A percentile compares a stretch with the other conserved stretches of the same genome.
These are phyloP conservation scores for Talaromyces wortmannii DNA, from an alignment of 495 filamentous ascomycete genomes.

Conservation along the genomic window DNA sequence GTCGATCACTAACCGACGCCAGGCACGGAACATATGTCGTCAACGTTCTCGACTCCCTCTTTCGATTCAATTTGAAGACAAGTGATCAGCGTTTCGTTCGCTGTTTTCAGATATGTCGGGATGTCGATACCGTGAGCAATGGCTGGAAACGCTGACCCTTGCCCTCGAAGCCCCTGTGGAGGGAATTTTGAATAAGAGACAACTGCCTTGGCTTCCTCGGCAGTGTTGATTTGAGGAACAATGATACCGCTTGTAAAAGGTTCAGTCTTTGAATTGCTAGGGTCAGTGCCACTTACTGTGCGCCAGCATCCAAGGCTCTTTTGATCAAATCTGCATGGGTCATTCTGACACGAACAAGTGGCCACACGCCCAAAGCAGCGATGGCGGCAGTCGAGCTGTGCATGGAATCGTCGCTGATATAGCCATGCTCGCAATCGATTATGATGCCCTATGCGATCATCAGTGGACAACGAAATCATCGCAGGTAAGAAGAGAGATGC, in stretches of 20 bases:
- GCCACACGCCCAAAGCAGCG: conserved; percentile 57
- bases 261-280: too few species aligned
- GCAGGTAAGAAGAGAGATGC: too few species aligned
- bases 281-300: conserved; percentile 4
- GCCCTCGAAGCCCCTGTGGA: conserved; percentile 18
- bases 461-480: too few species aligned
- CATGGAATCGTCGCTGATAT: conserved; percentile 61
- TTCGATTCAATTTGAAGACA: conserved; percentile 80
- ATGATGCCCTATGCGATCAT: conserved; percentile 12
- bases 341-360: conserved; percentile 52
- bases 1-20: conserved; percentile 41
- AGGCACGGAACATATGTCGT: conserved; percentile 63
- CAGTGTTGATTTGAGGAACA: conserved; percentile 58
- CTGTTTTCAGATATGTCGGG: conserved; percentile 57
- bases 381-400: conserved; percentile 75
- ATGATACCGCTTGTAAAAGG: conserved; percentile 36
- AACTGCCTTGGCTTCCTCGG: conserved; percentile 55
- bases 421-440: conserved; percentile 21
- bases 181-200: conserved; percentile 44
- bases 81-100: conserved; percentile 63
- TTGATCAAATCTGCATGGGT: conserved; percentile 1
- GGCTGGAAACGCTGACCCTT: conserved; percentile 19
- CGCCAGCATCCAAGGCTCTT: conserved; percentile 61
- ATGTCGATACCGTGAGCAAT: conserved; percentile 15
- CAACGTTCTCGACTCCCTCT: conserved; percentile 61